Base-by-base conservation (phyloP, 805 yeast genomes). In the Candida parachauliodes region DNA sequence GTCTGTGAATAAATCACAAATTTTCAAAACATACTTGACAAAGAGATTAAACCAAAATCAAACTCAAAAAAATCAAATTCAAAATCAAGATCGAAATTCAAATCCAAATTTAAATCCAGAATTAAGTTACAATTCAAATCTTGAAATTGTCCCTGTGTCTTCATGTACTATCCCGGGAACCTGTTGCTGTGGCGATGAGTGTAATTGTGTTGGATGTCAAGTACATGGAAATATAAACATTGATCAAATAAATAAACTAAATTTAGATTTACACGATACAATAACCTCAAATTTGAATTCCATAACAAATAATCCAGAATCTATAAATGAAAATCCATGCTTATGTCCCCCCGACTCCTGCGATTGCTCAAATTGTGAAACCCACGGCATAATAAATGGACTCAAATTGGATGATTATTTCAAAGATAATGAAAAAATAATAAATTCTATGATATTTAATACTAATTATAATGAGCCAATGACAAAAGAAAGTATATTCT, bases 381-480 rank as follows among this genome's bases (percentile, higher is more conserved):
- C 63, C 1, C 74, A 68, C 43, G 70, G 72, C 1, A 68, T 64
- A n/a, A 63, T 68, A 25, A 57, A 68, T 38, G 74, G 74, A 2
- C 47, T 56, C 39, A 61, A 57, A 40, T 46, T 68, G 23, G 74
- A 68, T 39, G 72, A 68, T 17, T 44, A 31, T 23, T 35, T 39
- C 28, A 24, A 44, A 35, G 21, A 36, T 32, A 23, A 32, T n/a
- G 29, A 19, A 10, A 34, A 34, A 28, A 8, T 34, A 15, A 31
- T 31, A 7, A 34, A 14, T 16, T 31, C 30, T 5, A 14, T 34
- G 23, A 20, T 15, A 11, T 19, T 17, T n/a, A 26, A 31, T 20
- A 14, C 22, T 7, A 31, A 20, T 19, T 34, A 28, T 20, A 12
- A 34, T 22, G 32, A 34, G 12, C 21, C 20, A n/a, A n/a, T 34